phyloP scores from a whole-genome alignment of 1,284 basidiomycete genomes.

The Ustilago shanxiensis region DNA sequence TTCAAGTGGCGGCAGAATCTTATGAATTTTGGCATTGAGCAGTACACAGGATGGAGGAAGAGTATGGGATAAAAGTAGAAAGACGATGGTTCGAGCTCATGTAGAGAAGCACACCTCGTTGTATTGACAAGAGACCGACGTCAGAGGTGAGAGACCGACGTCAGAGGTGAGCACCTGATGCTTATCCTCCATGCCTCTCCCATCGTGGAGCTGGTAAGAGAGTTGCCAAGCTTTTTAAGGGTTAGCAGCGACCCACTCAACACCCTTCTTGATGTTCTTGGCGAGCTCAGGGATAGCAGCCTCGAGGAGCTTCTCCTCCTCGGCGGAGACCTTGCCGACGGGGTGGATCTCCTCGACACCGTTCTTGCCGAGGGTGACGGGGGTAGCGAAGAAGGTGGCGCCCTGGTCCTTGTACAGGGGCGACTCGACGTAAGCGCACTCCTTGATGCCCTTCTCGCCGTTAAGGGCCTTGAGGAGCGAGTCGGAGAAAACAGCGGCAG shows the following conservation, averaged over 20 bases:
- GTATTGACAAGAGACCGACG: no score
- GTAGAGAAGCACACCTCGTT: neutral
- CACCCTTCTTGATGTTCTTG: conserved; percentile 70
- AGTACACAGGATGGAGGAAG: conserved; percentile 1
- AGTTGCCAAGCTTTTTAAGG: conserved; percentile 42
- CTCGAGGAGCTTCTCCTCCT: conserved; percentile 70
- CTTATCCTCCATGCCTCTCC: neutral
- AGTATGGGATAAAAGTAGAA: neutral
- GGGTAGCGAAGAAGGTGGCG: conserved; percentile 73
- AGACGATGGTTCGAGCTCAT: neutral
- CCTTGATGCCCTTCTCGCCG: conserved; percentile 87
- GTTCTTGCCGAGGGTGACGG: conserved; percentile 65
- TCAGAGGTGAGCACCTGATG: neutral
- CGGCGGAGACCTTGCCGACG: conserved; percentile 63
- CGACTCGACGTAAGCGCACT: conserved; percentile 87
- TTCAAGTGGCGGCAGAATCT: neutral
- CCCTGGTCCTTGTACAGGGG: conserved; percentile 79
- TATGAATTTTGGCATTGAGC: conserved; percentile 8
- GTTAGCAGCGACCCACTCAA: conserved; percentile 62
- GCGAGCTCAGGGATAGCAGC: conserved; percentile 67
- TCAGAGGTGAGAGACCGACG: neutral
- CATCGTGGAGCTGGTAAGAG: neutral
- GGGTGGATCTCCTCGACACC: conserved; percentile 69
- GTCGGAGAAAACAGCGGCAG: conserved; percentile 75
- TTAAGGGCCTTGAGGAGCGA: conserved; percentile 86